phyloP scores from a whole-genome alignment of 2,329 filamentous ascomycete species.

The Diaporthe vexans region DNA sequence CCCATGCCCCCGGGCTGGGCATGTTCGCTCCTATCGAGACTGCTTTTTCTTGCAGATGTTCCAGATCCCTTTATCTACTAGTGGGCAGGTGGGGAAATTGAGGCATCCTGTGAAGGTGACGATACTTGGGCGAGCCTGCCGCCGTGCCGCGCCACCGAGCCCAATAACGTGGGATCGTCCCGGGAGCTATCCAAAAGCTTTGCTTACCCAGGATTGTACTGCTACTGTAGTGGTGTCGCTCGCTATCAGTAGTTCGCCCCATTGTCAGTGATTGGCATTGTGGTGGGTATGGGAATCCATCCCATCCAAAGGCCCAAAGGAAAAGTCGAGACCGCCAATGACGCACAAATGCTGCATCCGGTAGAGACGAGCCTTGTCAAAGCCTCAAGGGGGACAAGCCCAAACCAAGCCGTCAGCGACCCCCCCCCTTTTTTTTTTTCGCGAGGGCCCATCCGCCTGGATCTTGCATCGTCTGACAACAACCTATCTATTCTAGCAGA shows the following conservation, averaged over 20 bases:
- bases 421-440: background rate
- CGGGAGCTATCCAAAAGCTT: constrained; percentile 27
- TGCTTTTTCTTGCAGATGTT: constrained; percentile 8
- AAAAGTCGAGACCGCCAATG: constrained; percentile 27
- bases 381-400: constrained; percentile 3
- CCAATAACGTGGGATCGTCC: constrained; percentile 29
- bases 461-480: background rate
- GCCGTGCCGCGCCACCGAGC: constrained; percentile 19
- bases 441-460: background rate
- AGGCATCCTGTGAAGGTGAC: constrained; percentile 8
- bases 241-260: background rate
- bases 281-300: background rate
- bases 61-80: constrained; percentile 29
- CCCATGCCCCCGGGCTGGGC: background rate
- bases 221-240: background rate
- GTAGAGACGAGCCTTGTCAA: constrained; percentile 30
- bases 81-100: constrained; percentile 17
- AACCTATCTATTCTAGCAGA: background rate
- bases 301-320: constrained; percentile 7
- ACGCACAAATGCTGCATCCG: constrained; percentile 36
- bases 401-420: constrained; percentile 30
- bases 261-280: constrained; percentile 10
- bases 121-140: constrained; percentile 14
- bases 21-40: background rate
- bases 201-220: background rate